Evolutionary conservation across 2,329 filamentous ascomycete species (phyloP).

Genomic region (Penicillium sumatraense): DNA sequence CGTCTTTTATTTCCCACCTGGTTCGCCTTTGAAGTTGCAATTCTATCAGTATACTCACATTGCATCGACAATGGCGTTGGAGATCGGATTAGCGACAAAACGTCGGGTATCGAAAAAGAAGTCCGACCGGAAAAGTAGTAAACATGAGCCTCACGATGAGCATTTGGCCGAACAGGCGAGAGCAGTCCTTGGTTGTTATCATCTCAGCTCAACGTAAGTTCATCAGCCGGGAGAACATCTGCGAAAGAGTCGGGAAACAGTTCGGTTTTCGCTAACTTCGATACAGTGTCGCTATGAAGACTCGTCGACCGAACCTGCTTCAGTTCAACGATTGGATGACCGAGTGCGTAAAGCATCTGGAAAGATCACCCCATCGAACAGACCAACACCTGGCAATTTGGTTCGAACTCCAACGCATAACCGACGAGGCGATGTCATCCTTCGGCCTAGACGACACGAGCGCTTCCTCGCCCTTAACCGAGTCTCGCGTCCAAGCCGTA

Average conservation of each 20-base stretch:
- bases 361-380: constrained; percentile 33
- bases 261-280: background rate
- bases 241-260: too few species aligned
- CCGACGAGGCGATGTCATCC: constrained; percentile 40
- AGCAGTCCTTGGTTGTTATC: constrained; percentile 39
- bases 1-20: constrained; percentile 56
- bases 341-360: constrained; percentile 37
- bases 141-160: constrained; percentile 27
- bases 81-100: constrained; percentile 45
- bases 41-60: constrained; percentile 59
- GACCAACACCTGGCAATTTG: constrained; percentile 38
- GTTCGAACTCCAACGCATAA: constrained; percentile 41
- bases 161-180: constrained; percentile 40
- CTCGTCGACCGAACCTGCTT: constrained; percentile 39
- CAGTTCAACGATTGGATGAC: constrained; percentile 43
- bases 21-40: constrained; percentile 53
- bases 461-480: constrained; percentile 34
- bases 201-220: constrained; percentile 37
- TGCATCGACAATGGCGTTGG: constrained; percentile 56
- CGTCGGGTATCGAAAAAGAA: constrained; percentile 29
- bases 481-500: constrained; percentile 39
- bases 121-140: constrained; percentile 18
- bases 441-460: constrained; percentile 43
- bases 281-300: constrained; percentile 41
- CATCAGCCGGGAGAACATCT: too few species aligned